Base-by-base conservation (phyloP, 2,329 filamentous ascomycete genomes). In the Sphaerulina populicola region DNA sequence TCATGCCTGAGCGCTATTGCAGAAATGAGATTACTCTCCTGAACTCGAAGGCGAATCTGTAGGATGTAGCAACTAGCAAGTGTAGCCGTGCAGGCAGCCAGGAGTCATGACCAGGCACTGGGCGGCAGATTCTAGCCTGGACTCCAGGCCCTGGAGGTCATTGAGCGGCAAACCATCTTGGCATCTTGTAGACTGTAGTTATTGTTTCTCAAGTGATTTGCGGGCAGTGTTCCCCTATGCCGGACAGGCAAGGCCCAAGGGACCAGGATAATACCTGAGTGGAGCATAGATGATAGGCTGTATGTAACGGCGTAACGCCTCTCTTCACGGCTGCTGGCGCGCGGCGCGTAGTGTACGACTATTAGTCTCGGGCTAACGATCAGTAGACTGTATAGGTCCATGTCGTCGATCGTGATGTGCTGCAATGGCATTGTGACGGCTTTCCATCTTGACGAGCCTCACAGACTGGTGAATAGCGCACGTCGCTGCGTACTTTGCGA, bases 11-110 rank as follows among this genome's bases (percentile, higher is more conserved):
- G 40, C 5, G 47, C 12, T 27, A 27, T 39, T 43, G 15, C 39
- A 50, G 31, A 37, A 36, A 14, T 38, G 40, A 54, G 48, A 54
- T 54, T 47, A 36, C 44, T 44, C 40, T 48, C 36, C 30, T 44
- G 44, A 54, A 44, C 44, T 51, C 44, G 29, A 31, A 41, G n/a
- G 33, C 40, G 14, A 31, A 11, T 18, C 42, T 48, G 50, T 38
- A n/a, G n/a, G n/a, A n/a, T n/a, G n/a, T n/a, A n/a, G n/a, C n/a
- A n/a, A n/a, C n/a, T n/a, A 31, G 6, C 23, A 27, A 27, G 23
- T 6, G 23, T 4, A 27, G 18, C 18, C 18, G 18, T 18, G 18
- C 18, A 18, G 18, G 18, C 4, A 3, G 18, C 18, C 18, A 18
- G 3, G 23, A 6, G 23, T 7, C 23, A 27, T 2, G 31, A 12